Base-by-base conservation (phyloP, 164 flowering plant species). In the Kalanchoe fedtschenkoi region DNA sequence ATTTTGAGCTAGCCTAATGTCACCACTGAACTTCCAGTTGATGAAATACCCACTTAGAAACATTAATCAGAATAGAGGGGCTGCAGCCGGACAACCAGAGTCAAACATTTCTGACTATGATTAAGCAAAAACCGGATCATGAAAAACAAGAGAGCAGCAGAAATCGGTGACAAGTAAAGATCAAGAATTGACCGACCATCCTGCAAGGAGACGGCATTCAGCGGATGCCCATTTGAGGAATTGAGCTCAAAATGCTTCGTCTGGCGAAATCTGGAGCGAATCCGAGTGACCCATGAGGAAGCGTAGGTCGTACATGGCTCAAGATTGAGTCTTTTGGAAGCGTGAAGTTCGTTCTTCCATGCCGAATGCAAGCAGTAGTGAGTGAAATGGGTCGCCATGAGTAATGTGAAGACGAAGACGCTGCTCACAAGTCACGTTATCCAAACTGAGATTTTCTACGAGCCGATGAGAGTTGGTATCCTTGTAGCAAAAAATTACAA, bases 221-320 rank as follows among this genome's bases (percentile, higher is more conserved):
- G 64, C 5, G 86, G 77, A 44, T 70, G 69, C 78, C 90, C 92
- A 84, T 83, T 86, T 44, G 90, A 75, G 72, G 81, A 81, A 47
- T 81, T 77, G 65, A 78, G 75, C 62, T 69, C 70, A 62, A 81
- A 73, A n/a, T 68, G 75, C 61, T 56, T 82, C 56, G 68, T 72
- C 0, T 34, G 59, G 29, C 34, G 71, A 44, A 53, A 54, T 66
- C 46, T 75, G 19, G 73, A 54, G 5, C 60, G 66, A 67, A 66
- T 62, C 33, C 33, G 71, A 64, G 71, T 60, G 1, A 68, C 60
- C 78, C 76, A 74, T 28, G 60, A 51, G 70, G 69, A 54, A 44
- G 46, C 43, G 51, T 62, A 65, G 32, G 41, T 62, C 47, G 69
- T 73, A 60, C 70, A 61, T 62, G 80, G 75, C 13, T 60, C 6